Percentiles rank a stretch among this genome's conserved stretches.
Evolutionary conservation across 371 early-diverging fungal genomes (phyloP).

Genomic region (Mucor sp.): DNA sequence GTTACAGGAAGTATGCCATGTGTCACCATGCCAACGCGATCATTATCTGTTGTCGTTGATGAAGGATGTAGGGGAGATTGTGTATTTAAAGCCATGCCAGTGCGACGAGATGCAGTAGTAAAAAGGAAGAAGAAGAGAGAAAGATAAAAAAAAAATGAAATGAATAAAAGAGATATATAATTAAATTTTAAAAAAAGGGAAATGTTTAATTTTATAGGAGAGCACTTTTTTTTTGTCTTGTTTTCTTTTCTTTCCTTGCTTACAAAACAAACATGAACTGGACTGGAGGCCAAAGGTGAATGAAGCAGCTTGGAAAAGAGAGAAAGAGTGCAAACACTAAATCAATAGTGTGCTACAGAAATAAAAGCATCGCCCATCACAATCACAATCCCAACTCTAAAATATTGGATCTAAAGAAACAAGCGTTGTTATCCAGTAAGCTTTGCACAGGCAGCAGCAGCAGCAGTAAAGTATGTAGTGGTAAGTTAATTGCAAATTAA

Average conservation of each 20-base stretch:
- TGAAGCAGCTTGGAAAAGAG: neutral
- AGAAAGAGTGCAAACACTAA: neutral
- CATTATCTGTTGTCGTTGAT: neutral
- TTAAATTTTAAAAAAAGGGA: neutral
- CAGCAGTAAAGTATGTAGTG: too few relatives aligned
- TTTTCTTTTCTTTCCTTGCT: neutral
- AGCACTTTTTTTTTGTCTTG: neutral
- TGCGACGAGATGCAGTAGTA: neutral
- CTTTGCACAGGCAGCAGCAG: neutral
- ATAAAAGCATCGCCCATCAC: neutral
- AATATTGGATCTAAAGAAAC: neutral
- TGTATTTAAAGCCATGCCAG: neutral
- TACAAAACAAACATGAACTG: conserved; percentile 10
- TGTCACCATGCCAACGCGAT: neutral
- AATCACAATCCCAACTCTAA: neutral
- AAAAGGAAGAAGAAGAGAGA: neutral
- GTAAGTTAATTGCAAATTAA: neutral
- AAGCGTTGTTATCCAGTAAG: neutral
- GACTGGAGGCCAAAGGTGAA: conserved; percentile 13
- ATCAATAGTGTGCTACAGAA: neutral
- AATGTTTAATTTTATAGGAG: neutral
- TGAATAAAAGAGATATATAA: neutral
- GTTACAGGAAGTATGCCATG: neutral
- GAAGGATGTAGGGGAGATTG: neutral
- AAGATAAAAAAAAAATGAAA: neutral